Evolutionary conservation across 805 yeast species (phyloP), one percentile per base, ranked within the genome.

Genomic region (Barnettozyma salicaria): DNA sequence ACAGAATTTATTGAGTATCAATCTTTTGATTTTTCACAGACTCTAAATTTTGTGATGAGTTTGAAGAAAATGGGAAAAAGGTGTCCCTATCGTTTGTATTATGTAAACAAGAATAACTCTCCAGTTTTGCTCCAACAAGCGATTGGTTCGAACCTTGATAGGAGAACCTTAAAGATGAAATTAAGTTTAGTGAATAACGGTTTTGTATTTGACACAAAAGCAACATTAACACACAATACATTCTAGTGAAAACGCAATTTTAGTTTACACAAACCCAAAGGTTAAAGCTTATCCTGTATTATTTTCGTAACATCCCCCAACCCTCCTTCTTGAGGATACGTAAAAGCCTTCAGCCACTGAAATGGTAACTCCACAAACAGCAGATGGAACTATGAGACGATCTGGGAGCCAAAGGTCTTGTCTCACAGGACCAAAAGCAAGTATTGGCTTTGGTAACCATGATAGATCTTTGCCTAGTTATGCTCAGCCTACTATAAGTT

Each of bases 401-500:
- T n/a, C n/a, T 16, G 11, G 21, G 12, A 19, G 7, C 14, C 19
- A 27, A 28, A 27, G 17, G 8, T 27, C 19, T 27, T 25, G 16
- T 25, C 24, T 22, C 11, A 8, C 11, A 11, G 8, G 36, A 26
- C 21, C 27, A 18, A 26, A 23, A 30, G 19, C n/a, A n/a, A n/a
- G n/a, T n/a, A n/a, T n/a, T n/a, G n/a, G n/a, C n/a, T n/a, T n/a
- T n/a, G n/a, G n/a, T n/a, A n/a, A n/a, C n/a, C n/a, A n/a, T n/a
- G n/a, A n/a, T n/a, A n/a, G n/a, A n/a, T n/a, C n/a, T n/a, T 23
- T 40, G 11, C 55, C 55, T 27, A 43, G 45, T 21, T 50, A 48
- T 41, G 55, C 55, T 4, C 49, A 42, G 21, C 47, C 55, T 4
- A 48, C 55, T 1, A 38, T 48, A 10, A 44, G 52, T 8, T 50